Evolutionary conservation across 345 rosid genomes (phyloP).

Genomic region (Eucalyptus melliodora): DNA sequence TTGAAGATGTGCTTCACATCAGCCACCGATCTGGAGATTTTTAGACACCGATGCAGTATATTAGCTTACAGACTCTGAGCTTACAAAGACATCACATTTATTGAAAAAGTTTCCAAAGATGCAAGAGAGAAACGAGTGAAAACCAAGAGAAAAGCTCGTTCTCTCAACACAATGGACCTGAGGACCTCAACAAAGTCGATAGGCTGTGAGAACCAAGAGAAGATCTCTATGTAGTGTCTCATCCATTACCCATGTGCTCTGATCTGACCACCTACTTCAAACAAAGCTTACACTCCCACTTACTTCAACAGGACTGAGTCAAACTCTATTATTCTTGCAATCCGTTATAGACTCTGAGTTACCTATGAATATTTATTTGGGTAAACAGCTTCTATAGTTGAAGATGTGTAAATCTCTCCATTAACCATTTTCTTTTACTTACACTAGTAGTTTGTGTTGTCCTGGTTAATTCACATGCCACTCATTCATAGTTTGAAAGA

Average conservation of each 20-base stretch:
- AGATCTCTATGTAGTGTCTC: not conserved
- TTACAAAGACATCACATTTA: not conserved
- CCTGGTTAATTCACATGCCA: not conserved
- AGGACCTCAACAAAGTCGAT: not conserved
- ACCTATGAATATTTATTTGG: not conserved
- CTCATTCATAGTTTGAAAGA: not conserved
- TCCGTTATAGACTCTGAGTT: not conserved
- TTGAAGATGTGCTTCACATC: conserved; percentile 63
- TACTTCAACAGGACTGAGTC: no score
- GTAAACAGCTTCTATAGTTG: not conserved
- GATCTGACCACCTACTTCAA: not conserved
- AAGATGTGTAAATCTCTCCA: not conserved
- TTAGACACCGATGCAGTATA: not conserved
- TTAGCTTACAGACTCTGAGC: not conserved
- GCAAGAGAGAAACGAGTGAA: not conserved
- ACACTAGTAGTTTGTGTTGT: not conserved
- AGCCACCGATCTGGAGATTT: conserved; percentile 34
- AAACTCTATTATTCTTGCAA: not conserved
- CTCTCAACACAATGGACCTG: not conserved
- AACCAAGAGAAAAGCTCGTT: not conserved
- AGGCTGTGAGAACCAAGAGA: not conserved
- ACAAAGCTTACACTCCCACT: not conserved
- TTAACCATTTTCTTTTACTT: not conserved
- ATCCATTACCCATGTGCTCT: not conserved
- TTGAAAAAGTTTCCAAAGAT: not conserved